Percentiles rank a stretch among this genome's conserved stretches.
Conservation (phyloP, 139 green algal genomes). For the Tetraselmis striata region DNA sequence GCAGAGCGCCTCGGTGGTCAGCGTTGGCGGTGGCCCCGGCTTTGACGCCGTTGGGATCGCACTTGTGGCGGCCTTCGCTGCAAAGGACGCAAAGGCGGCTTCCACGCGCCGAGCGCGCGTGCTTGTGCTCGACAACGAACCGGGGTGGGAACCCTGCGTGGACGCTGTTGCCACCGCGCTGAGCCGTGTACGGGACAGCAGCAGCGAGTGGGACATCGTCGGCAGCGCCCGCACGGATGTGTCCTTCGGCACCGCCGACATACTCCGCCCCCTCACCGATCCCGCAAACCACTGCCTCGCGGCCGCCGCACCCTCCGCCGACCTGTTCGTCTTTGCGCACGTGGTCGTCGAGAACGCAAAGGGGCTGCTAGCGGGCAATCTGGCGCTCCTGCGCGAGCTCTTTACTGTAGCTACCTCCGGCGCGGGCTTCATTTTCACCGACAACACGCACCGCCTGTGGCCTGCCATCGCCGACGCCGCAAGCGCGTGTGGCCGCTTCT, state of each 20-base stretch:
- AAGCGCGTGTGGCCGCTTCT: not conserved
- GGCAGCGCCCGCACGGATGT: not conserved
- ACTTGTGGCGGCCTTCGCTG: not conserved
- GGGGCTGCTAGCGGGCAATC: not conserved
- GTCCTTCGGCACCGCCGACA: not conserved
- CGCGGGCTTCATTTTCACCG: not conserved
- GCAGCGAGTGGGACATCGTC: too few species aligned
- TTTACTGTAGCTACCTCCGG: not conserved
- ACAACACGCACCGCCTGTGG: constrained; percentile 1
- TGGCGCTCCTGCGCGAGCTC: not conserved
- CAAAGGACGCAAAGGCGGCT: not conserved
- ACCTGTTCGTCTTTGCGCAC: constrained; percentile 1
- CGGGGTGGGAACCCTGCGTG: not conserved
- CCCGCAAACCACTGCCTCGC: not conserved
- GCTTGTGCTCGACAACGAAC: constrained; percentile 1
- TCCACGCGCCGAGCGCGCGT: not conserved
- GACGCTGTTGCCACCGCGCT: not conserved
- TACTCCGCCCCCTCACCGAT: not conserved
- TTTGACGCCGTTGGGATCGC: not conserved
- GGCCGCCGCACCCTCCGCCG: not conserved
- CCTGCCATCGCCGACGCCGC: not conserved
- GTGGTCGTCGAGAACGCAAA: not conserved
- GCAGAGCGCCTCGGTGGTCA: not conserved
- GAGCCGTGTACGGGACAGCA: too few species aligned
- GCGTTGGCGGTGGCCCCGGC: not conserved